Conservation (phyloP, 164 flowering plant species). For the Stephania japonica region DNA sequence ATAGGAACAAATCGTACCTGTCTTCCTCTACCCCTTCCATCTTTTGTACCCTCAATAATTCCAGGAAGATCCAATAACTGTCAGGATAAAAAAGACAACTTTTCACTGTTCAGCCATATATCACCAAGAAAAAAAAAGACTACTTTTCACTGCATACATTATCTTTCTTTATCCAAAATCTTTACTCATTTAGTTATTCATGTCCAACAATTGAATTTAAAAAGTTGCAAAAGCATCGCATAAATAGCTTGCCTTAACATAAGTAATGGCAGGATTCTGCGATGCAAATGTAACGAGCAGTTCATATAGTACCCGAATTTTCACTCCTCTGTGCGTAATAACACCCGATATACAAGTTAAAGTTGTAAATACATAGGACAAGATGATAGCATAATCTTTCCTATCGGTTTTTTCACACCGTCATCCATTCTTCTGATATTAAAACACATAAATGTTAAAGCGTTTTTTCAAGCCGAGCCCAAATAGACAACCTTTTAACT, state of each 20-base stretch:
- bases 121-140: neutral
- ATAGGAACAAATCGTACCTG: constrained; percentile 50
- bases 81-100: too few relatives aligned
- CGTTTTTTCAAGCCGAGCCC: too few relatives aligned
- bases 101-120: neutral
- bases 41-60: constrained; percentile 99
- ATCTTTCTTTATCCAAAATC: neutral
- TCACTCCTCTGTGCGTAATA: constrained; percentile 88
- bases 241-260: neutral
- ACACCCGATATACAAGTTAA: constrained; percentile 99
- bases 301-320: constrained; percentile 98
- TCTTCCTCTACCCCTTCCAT: constrained; percentile 99
- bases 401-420: too few relatives aligned
- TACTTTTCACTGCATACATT: too few relatives aligned
- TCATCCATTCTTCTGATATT: too few relatives aligned
- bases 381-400: too few relatives aligned
- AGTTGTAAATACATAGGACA: constrained; percentile 97
- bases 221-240: neutral
- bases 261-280: too few relatives aligned
- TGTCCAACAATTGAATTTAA: neutral
- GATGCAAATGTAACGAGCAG: too few relatives aligned
- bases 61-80: constrained; percentile 99
- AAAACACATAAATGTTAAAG: too few relatives aligned
- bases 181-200: neutral
- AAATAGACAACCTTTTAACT: too few relatives aligned